phyloP scores from a whole-genome alignment of 192 early-diverging fungal genomes.

The Rhizoclosmatium globosum region DNA sequence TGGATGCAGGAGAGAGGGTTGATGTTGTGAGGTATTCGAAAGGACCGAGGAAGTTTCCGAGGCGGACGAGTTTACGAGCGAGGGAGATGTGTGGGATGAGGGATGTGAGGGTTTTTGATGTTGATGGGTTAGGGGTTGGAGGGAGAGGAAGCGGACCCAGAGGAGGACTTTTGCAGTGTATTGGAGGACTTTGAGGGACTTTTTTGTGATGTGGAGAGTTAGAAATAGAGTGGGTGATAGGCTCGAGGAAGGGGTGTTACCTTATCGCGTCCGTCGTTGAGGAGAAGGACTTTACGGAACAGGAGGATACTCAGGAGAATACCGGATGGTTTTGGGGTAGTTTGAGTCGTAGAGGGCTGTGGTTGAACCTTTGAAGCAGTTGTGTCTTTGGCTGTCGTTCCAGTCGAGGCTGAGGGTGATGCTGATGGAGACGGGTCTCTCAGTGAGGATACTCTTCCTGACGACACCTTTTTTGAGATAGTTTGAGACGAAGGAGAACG shows the following conservation, averaged over 20 bases:
- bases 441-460: neutral
- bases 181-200: constrained; percentile 74
- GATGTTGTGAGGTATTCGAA: constrained; percentile 55
- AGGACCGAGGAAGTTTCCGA: constrained; percentile 75
- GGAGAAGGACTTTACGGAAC: constrained; percentile 68
- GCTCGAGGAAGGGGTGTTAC: constrained; percentile 11
- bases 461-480: neutral
- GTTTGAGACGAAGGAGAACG: too few relatives aligned
- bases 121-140: neutral
- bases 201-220: neutral
- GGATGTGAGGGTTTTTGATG: constrained; percentile 16
- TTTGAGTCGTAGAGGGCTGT: neutral
- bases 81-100: constrained; percentile 77
- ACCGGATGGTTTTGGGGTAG: neutral
- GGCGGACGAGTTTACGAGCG: constrained; percentile 78
- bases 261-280: constrained; percentile 88
- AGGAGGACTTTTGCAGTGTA: constrained; percentile 80
- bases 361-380: neutral
- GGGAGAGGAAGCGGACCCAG: constrained; percentile 45
- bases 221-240: neutral
- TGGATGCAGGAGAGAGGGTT: neutral
- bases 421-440: neutral
- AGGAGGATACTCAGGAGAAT: constrained; percentile 43
- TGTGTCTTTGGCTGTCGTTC: neutral
- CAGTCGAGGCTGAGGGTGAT: too few relatives aligned